Evolutionary conservation across 2,329 filamentous ascomycete genomes (phyloP), one percentile per base, ranked within the genome.

Genomic region (Truncatella angustata): DNA sequence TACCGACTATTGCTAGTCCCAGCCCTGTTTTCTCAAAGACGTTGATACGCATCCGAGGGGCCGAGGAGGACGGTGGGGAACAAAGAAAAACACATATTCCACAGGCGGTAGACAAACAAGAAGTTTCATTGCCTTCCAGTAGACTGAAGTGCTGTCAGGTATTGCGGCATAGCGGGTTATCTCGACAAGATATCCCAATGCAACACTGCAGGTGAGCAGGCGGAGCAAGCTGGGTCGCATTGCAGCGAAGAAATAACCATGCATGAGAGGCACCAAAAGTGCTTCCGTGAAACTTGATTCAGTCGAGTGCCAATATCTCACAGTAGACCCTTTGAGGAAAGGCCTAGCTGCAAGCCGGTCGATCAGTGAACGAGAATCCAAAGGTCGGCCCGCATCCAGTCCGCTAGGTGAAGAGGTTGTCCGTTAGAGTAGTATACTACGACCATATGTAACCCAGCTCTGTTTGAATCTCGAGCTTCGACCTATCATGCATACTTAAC

Each of bases 311-410:
- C 14, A n/a, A 7, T 30, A 14, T 32, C 21, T 24, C 4, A 18
- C 11, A 20, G 37, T 30, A 24, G 2, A 28, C n/a, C n/a, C 26
- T 20, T n/a, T 46, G 16, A 12, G 45, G 34, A 37, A 37, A 16
- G 32, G 34, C 3, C 34, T 32, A n/a, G 45, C 45, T 49, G 45
- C 34, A 49, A 49, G 9, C 23, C 32, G 20, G 45, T 49, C 45
- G 45, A 49, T 49, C 45, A 37, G 24, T 18, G 11, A 11, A 28
- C 20, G 24, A 30, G n/a, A 4, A 9, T 20, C 23, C n/a, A 32
- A 16, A 46, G 7, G 14, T 32, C 28, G 28, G 28, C 28, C 28
- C 28, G 28, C 28, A 7, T 14, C 28, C 28, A 32, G 28, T 9
- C n/a, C 14, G 28, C 28, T 9, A 32, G 28, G 14, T 7, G 28